A percentile compares a stretch with the other conserved stretches of the same genome.
Evolutionary conservation across 176 grass and related monocot species (phyloP).

Genomic region (Lolium multiflorum): DNA sequence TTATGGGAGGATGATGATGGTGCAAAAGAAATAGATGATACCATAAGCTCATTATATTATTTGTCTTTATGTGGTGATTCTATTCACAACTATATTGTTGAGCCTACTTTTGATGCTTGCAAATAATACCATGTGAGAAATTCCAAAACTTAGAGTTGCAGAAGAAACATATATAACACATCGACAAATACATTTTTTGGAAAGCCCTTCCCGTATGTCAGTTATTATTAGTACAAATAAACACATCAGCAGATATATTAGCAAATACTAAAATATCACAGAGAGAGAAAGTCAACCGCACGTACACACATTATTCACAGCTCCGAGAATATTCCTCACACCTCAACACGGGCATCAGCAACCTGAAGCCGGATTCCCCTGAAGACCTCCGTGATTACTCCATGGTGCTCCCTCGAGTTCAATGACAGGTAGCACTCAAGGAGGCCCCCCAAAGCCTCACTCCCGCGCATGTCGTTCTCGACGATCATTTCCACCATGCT

Average conservation of each 20-base stretch:
- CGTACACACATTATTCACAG: constrained; percentile 2
- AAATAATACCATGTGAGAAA: neutral
- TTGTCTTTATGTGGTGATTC: too few relatives aligned
- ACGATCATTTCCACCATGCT: constrained; percentile 80
- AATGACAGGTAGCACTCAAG: constrained; percentile 70
- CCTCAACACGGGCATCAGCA: constrained; percentile 5
- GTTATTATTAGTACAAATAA: neutral
- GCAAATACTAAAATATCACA: too few relatives aligned
- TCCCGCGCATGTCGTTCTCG: constrained; percentile 48
- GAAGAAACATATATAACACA: neutral
- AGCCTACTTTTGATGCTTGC: too few relatives aligned
- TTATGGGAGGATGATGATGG: too few relatives aligned
- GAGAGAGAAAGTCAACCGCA: neutral
- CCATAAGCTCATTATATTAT: too few relatives aligned
- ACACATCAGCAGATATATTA: neutral
- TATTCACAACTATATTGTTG: too few relatives aligned
- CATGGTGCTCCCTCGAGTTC: constrained; percentile 73
- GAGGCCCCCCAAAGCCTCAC: constrained; percentile 63
- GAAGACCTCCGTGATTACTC: constrained; percentile 78
- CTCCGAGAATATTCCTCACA: neutral
- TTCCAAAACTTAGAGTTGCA: neutral
- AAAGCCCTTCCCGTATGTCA: neutral
- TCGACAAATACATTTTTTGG: neutral
- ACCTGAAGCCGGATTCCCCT: constrained; percentile 54
- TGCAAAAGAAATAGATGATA: too few relatives aligned